Conservation (phyloP, 2,329 filamentous ascomycete genomes). For the Sporothrix pseudoabietina region DNA sequence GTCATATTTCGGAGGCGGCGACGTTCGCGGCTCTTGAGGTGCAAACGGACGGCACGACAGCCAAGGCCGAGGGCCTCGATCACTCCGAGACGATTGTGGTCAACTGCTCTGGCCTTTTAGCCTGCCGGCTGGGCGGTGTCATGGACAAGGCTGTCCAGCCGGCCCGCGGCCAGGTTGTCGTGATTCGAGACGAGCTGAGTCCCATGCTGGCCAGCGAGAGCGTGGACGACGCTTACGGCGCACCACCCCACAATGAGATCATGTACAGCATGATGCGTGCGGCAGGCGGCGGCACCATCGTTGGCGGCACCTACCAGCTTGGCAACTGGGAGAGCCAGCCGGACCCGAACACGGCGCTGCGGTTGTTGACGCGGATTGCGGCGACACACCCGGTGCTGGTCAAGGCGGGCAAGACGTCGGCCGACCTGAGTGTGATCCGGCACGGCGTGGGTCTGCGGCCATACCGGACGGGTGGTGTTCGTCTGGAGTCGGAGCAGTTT, state of each 20-base stretch:
- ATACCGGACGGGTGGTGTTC: constrained; percentile 69
- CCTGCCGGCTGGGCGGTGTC: constrained; percentile 78
- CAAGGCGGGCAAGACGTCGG: constrained; percentile 62
- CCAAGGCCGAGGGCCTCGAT: constrained; percentile 59
- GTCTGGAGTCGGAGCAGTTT: constrained; percentile 72
- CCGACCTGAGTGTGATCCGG: constrained; percentile 72
- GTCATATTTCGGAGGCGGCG: constrained; percentile 73
- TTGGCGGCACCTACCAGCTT: constrained; percentile 84
- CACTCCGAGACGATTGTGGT: constrained; percentile 62
- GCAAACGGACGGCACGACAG: constrained; percentile 23
- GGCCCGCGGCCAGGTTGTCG: constrained; percentile 77
- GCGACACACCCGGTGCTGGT: constrained; percentile 65
- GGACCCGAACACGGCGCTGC: constrained; percentile 74
- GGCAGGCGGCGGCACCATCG: constrained; percentile 74
- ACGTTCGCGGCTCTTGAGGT: constrained; percentile 50
- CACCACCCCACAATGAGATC: constrained; percentile 58
- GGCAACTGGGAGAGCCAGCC: constrained; percentile 77
- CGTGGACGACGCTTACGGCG: constrained; percentile 64
- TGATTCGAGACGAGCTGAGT: constrained; percentile 77
- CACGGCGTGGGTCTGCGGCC: constrained; percentile 84
- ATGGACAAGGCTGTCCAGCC: constrained; percentile 73
- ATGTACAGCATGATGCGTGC: constrained; percentile 84
- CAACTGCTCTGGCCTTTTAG: constrained; percentile 82
- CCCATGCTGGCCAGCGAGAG: constrained; percentile 71
- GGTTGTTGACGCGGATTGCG: constrained; percentile 81